Conservation (phyloP, 1,284 basidiomycete species). For the Entoloma clypeatum region DNA sequence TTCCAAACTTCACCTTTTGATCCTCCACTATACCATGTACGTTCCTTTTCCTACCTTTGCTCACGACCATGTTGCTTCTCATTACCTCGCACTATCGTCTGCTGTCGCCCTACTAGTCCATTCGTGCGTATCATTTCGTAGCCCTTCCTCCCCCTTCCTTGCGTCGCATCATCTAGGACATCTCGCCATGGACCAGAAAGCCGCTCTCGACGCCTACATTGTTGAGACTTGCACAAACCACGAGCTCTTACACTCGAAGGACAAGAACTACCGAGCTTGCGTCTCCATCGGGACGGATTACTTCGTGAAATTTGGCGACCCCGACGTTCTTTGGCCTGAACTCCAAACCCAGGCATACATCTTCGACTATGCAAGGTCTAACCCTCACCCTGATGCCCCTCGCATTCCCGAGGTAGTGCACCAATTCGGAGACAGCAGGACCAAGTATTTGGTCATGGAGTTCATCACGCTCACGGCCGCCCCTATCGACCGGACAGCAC, state of each 20-base stretch:
- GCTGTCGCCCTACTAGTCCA: no score
- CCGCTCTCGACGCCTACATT: conserved; percentile 6
- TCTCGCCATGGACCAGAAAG: conserved; percentile 4
- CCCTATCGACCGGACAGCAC: conserved; percentile 17
- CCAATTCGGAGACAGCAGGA: neutral
- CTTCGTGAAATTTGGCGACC: conserved; percentile 11
- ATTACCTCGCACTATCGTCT: no score
- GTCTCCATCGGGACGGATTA: conserved; percentile 6
- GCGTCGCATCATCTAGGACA: conserved; percentile 8
- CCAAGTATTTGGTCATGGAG: conserved; percentile 26
- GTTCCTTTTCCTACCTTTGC: no score
- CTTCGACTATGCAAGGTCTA: conserved; percentile 13
- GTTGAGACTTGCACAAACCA: conserved; percentile 7
- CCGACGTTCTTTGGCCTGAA: no score
- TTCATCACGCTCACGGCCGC: conserved; percentile 11
- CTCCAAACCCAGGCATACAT: no score
- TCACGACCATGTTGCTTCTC: no score
- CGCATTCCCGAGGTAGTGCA: conserved; percentile 18
- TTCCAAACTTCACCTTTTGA: no score
- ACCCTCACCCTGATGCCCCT: conserved; percentile 15
- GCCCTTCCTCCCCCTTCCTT: conserved; percentile 8
- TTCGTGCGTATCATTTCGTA: conserved; percentile 3
- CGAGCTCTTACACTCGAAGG: conserved; percentile 4
- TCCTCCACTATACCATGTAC: no score
- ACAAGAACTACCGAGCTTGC: conserved; percentile 5